Percentiles rank a stretch among this genome's conserved stretches.
phyloP scores from a whole-genome alignment of 331 rosid genomes.

The Acacia concinna region DNA sequence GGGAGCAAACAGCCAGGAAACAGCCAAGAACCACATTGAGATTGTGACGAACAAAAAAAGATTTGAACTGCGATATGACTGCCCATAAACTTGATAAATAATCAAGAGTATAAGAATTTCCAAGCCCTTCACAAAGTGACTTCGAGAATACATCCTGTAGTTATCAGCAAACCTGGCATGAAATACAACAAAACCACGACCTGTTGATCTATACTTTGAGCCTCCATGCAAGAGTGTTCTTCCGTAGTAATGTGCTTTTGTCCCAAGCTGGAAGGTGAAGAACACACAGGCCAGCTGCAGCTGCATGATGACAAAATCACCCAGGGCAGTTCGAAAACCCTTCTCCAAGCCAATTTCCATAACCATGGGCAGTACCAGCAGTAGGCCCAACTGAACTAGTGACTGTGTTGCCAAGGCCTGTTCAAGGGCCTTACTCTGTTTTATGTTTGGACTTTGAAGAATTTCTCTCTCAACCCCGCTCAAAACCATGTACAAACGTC shows the following conservation, averaged over 20 bases:
- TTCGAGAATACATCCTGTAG: slow-evolving; percentile 87
- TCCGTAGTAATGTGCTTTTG: slow-evolving; percentile 94
- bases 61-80: slow-evolving; percentile 61
- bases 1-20: slow-evolving; percentile 97
- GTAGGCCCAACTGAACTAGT: slow-evolving; percentile 78
- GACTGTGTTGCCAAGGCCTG: slow-evolving; percentile 89
- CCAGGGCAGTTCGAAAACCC: slow-evolving; percentile 94
- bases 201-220: slow-evolving; percentile 87
- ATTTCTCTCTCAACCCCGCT: slow-evolving; percentile 88
- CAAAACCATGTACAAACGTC: slow-evolving; percentile 91
- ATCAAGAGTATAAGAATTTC: slow-evolving; percentile 76
- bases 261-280: slow-evolving; percentile 97
- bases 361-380: slow-evolving; percentile 96
- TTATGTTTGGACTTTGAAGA: slow-evolving; percentile 59
- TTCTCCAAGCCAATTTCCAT: slow-evolving; percentile 98
- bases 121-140: slow-evolving; percentile 96
- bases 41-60: slow-evolving; percentile 77
- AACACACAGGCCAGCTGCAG: slow-evolving; percentile 96
- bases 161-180: slow-evolving; percentile 95
- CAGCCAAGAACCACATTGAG: slow-evolving; percentile 94
- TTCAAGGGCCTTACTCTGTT: slow-evolving; percentile 79
- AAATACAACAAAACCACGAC: slow-evolving; percentile 93
- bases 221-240: slow-evolving; percentile 98
- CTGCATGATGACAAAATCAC: slow-evolving; percentile 94
- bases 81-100: slow-evolving; percentile 75